Evolutionary conservation across 345 rosid genomes (phyloP).

Genomic region (Boechera stricta): DNA sequence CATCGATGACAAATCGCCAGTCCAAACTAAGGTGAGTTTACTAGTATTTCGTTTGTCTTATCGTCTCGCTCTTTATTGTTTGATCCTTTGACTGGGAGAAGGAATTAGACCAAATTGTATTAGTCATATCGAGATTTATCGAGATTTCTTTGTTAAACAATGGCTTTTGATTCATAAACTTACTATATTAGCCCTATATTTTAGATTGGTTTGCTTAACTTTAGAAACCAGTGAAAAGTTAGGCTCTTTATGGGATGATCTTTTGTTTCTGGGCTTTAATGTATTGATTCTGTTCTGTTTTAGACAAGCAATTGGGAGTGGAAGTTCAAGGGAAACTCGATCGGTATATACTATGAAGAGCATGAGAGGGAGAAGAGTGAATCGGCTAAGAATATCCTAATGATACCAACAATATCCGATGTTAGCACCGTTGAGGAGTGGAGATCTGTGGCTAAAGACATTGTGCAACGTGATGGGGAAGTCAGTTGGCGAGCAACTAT

Average conservation of each 20-base stretch:
- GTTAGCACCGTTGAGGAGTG: slow-evolving; percentile 95
- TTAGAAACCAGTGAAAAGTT: slow-evolving; percentile 8
- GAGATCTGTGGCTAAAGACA: slow-evolving; percentile 84
- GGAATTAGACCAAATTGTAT: neutral
- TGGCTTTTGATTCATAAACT: neutral
- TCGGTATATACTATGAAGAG: slow-evolving; percentile 77
- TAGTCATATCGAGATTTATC: neutral
- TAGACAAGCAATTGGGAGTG: slow-evolving; percentile 73
- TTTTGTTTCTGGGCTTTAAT: slow-evolving; percentile 12
- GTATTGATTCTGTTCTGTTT: slow-evolving; percentile 35
- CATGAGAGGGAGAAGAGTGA: slow-evolving; percentile 58
- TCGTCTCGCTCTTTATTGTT: slow-evolving; percentile 17
- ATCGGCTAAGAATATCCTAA: slow-evolving; percentile 65
- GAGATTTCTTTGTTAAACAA: slow-evolving; percentile 1
- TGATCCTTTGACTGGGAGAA: slow-evolving; percentile 23
- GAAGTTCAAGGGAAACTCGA: slow-evolving; percentile 68
- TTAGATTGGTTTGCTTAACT: neutral
- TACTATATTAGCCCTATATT: neutral
- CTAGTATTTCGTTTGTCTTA: neutral
- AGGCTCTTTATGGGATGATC: slow-evolving; percentile 10
- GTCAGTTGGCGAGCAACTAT: slow-evolving; percentile 75
- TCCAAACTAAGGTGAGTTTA: slow-evolving; percentile 58
- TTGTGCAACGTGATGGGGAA: slow-evolving; percentile 54
- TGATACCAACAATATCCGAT: slow-evolving; percentile 96
- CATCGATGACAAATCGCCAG: slow-evolving; percentile 46